Base-by-base conservation (phyloP, 768 basidiomycete genomes). In the Trametes cinnabarina region DNA sequence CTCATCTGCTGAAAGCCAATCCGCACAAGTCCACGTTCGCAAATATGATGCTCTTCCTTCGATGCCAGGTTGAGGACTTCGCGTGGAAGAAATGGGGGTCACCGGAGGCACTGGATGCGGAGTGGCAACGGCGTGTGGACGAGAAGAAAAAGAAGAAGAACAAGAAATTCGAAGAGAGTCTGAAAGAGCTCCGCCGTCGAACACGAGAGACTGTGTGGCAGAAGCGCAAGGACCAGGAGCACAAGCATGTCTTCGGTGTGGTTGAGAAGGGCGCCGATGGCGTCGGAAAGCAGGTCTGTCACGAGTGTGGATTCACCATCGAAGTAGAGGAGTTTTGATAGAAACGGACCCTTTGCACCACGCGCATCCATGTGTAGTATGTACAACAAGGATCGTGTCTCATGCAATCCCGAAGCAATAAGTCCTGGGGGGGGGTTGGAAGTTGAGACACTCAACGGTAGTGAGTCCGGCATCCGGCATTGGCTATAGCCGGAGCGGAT, bases 41-140 rank as follows among this genome's bases (percentile, higher is more conserved):
- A 34, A 99, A 98, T 77, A 98, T 98, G 97, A 98, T 98, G 97
- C 80, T 99, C 20, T 98, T 90, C 74, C 79, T 98, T 4, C 86
- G 97, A 32, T 88, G 78, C 67, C 96, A 98, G 71, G 92, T 97
- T 2, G 97, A 99, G 71, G 91, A 87, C 43, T 98, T 95, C 72
- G 96, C 97, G 4, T 97, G 88, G 89, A 87, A 91, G 69, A 99
- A 99, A 73, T 99, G 97, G 97, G 95, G 94, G 0, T 91, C 93
- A 1, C 81, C 92, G 9, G 94, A 97, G 70, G 92, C 85, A 10
- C 72, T 99, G 47, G 96, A 98, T 66, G 81, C 79, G 6, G 96
- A 98, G 68, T 98, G 86, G 71, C 87, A 90, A 64, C 79, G 80
- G 32, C 81, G 95, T 51, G 82, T 81, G 51, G 79, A 77, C 20